Conservation (phyloP, 768 basidiomycete genomes). For the Suillus bovinus region DNA sequence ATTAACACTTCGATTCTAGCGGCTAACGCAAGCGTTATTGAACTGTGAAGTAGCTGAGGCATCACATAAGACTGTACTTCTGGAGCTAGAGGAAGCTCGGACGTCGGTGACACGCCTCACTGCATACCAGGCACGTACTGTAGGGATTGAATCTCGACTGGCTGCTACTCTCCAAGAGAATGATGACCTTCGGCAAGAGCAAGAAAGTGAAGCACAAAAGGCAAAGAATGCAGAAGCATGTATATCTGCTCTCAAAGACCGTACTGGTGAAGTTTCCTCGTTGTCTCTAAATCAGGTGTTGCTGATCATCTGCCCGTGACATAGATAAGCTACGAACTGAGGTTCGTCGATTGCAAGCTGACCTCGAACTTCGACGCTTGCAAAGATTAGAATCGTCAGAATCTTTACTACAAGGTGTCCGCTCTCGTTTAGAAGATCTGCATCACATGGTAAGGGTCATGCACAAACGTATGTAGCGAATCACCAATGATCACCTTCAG, state of each 20-base stretch:
- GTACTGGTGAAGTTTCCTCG: slow-evolving; percentile 48
- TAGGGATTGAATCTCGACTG: slow-evolving; percentile 70
- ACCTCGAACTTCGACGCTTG: slow-evolving; percentile 58
- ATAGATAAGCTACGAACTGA: slow-evolving; percentile 72
- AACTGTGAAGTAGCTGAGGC: slow-evolving; percentile 82
- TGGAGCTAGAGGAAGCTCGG: slow-evolving; percentile 76
- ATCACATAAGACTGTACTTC: slow-evolving; percentile 70
- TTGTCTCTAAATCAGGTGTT: background rate
- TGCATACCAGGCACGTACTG: slow-evolving; percentile 66
- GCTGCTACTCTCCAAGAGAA: slow-evolving; percentile 67
- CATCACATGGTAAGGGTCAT: slow-evolving; percentile 51
- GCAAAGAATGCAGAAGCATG: slow-evolving; percentile 70
- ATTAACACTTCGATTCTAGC: slow-evolving; percentile 40
- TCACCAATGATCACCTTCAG: slow-evolving; percentile 22
- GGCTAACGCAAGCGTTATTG: slow-evolving; percentile 74
- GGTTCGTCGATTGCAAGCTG: slow-evolving; percentile 61
- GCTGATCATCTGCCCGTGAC: slow-evolving; percentile 4
- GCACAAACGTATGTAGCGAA: slow-evolving; percentile 18
- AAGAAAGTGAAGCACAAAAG: slow-evolving; percentile 66
- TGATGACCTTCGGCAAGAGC: slow-evolving; percentile 84
- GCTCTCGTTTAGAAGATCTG: slow-evolving; percentile 59
- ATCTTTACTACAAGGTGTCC: slow-evolving; percentile 64
- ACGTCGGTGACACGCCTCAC: slow-evolving; percentile 65
- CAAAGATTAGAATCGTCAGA: slow-evolving; percentile 68
- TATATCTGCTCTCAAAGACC: slow-evolving; percentile 63